Base-by-base conservation (phyloP, 371 early-diverging fungal species). In the Mucor mucedo region DNA sequence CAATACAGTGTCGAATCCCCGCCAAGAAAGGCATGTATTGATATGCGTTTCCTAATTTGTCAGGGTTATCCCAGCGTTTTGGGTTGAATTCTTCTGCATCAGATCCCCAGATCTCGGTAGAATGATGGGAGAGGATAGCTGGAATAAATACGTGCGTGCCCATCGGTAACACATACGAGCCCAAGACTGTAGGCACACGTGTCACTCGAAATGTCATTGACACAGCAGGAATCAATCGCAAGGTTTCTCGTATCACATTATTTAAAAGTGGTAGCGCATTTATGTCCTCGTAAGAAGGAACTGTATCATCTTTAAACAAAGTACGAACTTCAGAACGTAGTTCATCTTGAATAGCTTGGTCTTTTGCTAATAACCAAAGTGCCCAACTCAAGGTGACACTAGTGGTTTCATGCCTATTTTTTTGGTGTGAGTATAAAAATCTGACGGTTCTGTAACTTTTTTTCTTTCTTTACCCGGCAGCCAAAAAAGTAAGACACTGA, bases 21-120 rank as follows among this genome's bases (percentile, higher is more conserved):
- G 84, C 76, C 55, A 86, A 58, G 69, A 90, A 90, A 0, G 89
- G 90, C 61, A 84, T 67, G 52, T 82, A 88, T 5, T 82, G 79
- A 54, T 82, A 82, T 0, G 79, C 73, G n/a, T 72, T 69, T 29
- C 66, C 66, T 2, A 69, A 48, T 14, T 60, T 53, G n/a, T 67
- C 55, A 40, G 56, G 54, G 28, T 72, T 65, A 0, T 74, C 62
- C 89, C 91, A 90, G 29, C 91, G 78, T 11, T 77, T 80, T 11
- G 91, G 91, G 8, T 79, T 74, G 63, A 88, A 90, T 38, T 77
- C 77, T 54, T 85, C 75, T 2, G 79, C 86, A 65, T 90, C 87
- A 13, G 80, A 80, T 3, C 91, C 91, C 91, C 89, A 91, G 58
- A 78, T 73, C 10, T 73, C 69, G 56, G 63, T 74, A 53, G 73